Evolutionary conservation across 2,329 filamentous ascomycete species (phyloP).

Genomic region (Penicillium sp.): DNA sequence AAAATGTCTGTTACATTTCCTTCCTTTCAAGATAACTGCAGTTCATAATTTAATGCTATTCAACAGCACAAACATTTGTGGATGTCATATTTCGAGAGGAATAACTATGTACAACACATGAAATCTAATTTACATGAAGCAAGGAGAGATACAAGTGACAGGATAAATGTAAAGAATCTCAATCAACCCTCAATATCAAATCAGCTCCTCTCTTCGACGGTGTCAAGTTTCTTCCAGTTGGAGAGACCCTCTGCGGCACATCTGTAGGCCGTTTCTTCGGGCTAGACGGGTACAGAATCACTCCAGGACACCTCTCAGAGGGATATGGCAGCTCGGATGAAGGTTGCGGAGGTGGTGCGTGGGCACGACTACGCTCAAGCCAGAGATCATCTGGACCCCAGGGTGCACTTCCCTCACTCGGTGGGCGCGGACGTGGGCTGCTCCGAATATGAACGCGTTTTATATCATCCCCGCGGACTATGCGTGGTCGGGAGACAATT

Average conservation of each 20-base stretch:
- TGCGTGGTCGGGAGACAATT: conserved; percentile 37
- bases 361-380: conserved; percentile 21
- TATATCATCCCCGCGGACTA: conserved; percentile 37
- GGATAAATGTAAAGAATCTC: conserved; percentile 5
- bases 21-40: too few relatives aligned
- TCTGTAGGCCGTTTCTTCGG: conserved; percentile 25
- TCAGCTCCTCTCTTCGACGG: conserved; percentile 36
- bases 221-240: conserved; percentile 35
- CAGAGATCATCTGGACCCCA: conserved; percentile 38
- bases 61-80: background rate
- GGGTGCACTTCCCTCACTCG: conserved; percentile 27
- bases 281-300: conserved; percentile 23
- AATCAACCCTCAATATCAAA: conserved; percentile 39
- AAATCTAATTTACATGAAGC: background rate
- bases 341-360: background rate
- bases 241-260: conserved; percentile 16
- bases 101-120: background rate
- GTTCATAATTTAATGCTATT: too few relatives aligned
- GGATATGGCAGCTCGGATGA: conserved; percentile 23
- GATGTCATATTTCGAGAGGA: background rate
- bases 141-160: conserved; percentile 1
- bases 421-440: conserved; percentile 31
- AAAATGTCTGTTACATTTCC: too few relatives aligned
- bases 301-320: conserved; percentile 18
- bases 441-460: conserved; percentile 37